These are phyloP conservation scores for Mrakia frigida DNA, from an alignment of 768 basidiomycete genomes.

Conservation along the genomic window DNA sequence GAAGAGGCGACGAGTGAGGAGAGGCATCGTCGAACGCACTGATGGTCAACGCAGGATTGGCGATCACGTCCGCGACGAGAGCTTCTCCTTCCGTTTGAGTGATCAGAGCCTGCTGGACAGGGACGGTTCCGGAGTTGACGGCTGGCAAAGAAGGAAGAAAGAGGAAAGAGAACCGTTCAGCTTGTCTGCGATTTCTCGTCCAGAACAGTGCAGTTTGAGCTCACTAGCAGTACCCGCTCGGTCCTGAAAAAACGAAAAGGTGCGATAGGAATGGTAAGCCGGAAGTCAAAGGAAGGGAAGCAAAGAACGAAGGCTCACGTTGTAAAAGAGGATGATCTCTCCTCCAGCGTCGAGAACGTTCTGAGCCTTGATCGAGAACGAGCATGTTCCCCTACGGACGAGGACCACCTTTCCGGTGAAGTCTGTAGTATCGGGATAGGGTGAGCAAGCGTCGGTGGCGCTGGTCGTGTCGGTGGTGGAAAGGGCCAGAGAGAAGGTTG, in stretches of 20 bases:
- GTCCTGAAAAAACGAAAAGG: neutral
- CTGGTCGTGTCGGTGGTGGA: slow-evolving; percentile 58
- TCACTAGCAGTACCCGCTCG: neutral
- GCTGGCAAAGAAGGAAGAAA: neutral
- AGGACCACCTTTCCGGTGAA: slow-evolving; percentile 55
- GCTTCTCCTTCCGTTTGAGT: slow-evolving; percentile 8
- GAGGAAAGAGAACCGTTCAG: neutral
- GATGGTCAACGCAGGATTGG: slow-evolving; percentile 13
- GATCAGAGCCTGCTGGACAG: slow-evolving; percentile 1
- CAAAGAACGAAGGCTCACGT: neutral
- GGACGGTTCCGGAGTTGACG: neutral
- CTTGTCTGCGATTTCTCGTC: neutral
- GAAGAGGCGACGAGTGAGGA: neutral
- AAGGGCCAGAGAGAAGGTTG: slow-evolving; percentile 53
- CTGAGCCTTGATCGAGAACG: slow-evolving; percentile 54
- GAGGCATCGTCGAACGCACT: neutral
- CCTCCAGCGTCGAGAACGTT: slow-evolving; percentile 47
- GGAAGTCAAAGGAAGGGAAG: neutral
- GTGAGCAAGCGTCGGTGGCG: slow-evolving; percentile 57
- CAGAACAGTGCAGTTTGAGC: neutral
- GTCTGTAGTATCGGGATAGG: slow-evolving; percentile 48
- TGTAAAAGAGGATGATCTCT: slow-evolving; percentile 1
- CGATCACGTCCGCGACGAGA: slow-evolving; percentile 5
- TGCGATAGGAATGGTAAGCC: neutral
- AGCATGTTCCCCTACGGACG: slow-evolving; percentile 58